Conservation (phyloP, 139 green algal species). For the Volvox africanus region DNA sequence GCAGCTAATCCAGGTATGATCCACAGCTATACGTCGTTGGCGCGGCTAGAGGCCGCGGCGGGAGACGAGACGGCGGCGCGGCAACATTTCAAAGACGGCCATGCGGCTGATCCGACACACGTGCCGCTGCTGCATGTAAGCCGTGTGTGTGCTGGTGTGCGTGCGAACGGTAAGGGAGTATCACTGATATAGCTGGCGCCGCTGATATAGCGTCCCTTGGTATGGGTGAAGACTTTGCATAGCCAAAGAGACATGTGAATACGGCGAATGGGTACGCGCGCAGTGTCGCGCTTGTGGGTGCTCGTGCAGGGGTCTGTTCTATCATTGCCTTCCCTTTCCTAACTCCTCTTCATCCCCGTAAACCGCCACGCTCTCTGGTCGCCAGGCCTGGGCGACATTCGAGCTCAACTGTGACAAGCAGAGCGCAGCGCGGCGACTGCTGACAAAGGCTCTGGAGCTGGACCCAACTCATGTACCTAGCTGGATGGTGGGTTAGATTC, state of each 20-base stretch:
- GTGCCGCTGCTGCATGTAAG: constrained; percentile 57
- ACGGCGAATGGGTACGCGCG: too few relatives aligned
- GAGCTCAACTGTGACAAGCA: constrained; percentile 63
- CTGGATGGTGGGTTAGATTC: constrained; percentile 54
- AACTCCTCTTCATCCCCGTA: background rate
- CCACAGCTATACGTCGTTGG: constrained; percentile 37
- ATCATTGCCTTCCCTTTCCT: background rate
- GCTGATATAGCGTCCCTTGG: too few relatives aligned
- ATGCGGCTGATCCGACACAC: constrained; percentile 42
- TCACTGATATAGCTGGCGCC: too few relatives aligned
- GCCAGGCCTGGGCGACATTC: constrained; percentile 71
- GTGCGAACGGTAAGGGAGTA: too few relatives aligned
- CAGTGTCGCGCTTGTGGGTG: too few relatives aligned
- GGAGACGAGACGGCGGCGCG: constrained; percentile 43
- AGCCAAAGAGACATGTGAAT: too few relatives aligned
- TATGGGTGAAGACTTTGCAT: too few relatives aligned
- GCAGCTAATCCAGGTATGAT: constrained; percentile 29
- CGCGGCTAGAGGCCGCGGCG: constrained; percentile 32
- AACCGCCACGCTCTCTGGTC: background rate
- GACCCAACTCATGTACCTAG: constrained; percentile 63
- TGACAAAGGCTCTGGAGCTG: constrained; percentile 60
- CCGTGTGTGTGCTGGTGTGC: background rate
- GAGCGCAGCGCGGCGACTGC: constrained; percentile 58
- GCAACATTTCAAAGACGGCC: constrained; percentile 58
- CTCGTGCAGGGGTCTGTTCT: too few relatives aligned